Base-by-base conservation (phyloP, 2,329 filamentous ascomycete species). In the Microsporum audouinii region DNA sequence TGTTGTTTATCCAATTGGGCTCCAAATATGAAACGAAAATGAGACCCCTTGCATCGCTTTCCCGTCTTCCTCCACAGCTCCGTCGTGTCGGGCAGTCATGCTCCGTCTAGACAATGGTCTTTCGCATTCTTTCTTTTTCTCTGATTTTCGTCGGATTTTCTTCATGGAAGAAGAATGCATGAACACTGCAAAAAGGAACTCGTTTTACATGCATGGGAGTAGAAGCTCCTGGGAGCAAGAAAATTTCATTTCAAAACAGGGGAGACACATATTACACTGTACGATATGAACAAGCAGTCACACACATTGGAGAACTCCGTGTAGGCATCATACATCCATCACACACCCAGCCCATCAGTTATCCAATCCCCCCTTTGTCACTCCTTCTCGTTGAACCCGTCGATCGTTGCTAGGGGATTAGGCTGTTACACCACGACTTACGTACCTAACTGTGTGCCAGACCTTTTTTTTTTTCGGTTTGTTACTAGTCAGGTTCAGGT, bases 41-140 rank as follows among this genome's bases (percentile, higher is more conserved):
- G 49, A 33, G 29, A 47, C 43, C 43, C 43, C 23, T 23, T 23
- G 12, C 12, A 31, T n/a, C 27, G 23, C 31, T 34, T 53, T 53
- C 49, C 49, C 49, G 49, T 53, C 29, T 53, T 53, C 27, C 49
- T 53, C 49, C 49, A 53, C 49, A 34, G 49, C 49, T 53, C 49
- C 49, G 49, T 53, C 10, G 29, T n/a, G 23, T 53, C 49, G 49
- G 49, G 49, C 49, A 53, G 4, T 53, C 49, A 34, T 53, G 17
- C 31, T 53, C 49, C 49, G 49, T 53, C 49, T 14, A 7, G 7
- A n/a, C 5, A 12, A 34, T n/a, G 27, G 1, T 31, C 31, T 33
- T 33, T 33, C 31, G 27, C 31, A 2, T 53, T 34, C 27, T 53
- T 53, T 53, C 43, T 47, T 47, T 47, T 47, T 47, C 43, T 47